These are phyloP conservation scores for Singerocomus rubriflavus DNA, from an alignment of 1,284 basidiomycete genomes.

Conservation along the genomic window DNA sequence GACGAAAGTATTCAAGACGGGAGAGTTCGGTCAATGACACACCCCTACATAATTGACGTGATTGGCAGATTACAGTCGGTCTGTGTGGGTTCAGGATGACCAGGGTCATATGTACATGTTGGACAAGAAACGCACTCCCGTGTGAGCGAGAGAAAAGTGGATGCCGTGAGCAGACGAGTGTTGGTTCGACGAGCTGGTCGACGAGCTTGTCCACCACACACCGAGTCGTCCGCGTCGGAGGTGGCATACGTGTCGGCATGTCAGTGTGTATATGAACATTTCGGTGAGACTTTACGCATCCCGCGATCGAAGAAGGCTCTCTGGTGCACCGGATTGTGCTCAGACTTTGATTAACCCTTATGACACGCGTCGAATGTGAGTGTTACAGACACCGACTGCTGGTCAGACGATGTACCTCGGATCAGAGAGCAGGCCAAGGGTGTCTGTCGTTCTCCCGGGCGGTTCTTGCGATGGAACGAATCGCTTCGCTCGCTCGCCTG, in stretches of 20 bases:
- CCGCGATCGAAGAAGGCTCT: constrained; percentile 21
- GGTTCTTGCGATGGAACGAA: constrained; percentile 11
- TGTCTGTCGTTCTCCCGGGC: constrained; percentile 10
- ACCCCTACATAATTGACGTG: constrained; percentile 25
- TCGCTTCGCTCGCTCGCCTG: constrained; percentile 18
- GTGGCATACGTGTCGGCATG: no score
- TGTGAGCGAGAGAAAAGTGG: constrained; percentile 17
- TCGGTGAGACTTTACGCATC: constrained; percentile 3
- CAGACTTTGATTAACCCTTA: constrained; percentile 24
- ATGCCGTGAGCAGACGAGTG: constrained; percentile 7
- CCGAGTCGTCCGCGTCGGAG: no score
- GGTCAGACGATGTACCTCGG: constrained; percentile 3
- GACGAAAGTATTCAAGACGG: constrained; percentile 7
- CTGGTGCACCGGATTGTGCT: constrained; percentile 13
- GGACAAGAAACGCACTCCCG: constrained; percentile 1
- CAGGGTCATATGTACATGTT: constrained; percentile 7
- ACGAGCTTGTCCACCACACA: no score
- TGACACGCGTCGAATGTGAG: constrained; percentile 1
- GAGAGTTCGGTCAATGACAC: constrained; percentile 16
- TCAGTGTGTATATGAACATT: no score
- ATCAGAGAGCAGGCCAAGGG: background rate
- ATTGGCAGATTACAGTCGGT: constrained; percentile 8
- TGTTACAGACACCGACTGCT: constrained; percentile 16
- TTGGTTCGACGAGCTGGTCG: no score
- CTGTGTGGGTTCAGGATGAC: background rate